Evolutionary conservation across 1,284 basidiomycete genomes (phyloP).

Genomic region (Boletellus dicymbophilus): DNA sequence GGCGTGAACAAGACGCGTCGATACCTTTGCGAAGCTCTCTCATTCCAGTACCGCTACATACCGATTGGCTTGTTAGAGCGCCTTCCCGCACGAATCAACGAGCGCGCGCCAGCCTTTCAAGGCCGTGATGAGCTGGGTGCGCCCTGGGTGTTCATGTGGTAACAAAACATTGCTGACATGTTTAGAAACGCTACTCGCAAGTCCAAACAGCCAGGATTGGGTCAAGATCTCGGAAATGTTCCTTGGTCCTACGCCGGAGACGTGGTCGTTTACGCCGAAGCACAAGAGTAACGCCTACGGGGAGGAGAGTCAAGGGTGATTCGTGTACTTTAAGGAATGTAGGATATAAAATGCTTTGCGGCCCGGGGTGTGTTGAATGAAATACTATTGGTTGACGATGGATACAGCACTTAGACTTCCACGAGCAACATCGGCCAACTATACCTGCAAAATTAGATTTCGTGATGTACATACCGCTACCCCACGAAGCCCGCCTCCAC

Average conservation of each 20-base stretch:
- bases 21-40: slow-evolving; percentile 94
- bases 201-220: slow-evolving; percentile 88
- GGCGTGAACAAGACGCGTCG: slow-evolving; percentile 93
- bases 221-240: slow-evolving; percentile 96
- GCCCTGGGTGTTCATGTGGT: slow-evolving; percentile 22
- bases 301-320: slow-evolving; percentile 52
- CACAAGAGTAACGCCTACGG: slow-evolving; percentile 72
- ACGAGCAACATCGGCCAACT: too few species aligned
- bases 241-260: slow-evolving; percentile 70
- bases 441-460: too few species aligned
- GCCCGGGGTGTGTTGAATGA: too few species aligned
- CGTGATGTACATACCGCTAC: too few species aligned
- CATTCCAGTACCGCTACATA: slow-evolving; percentile 94
- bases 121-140: slow-evolving; percentile 86
- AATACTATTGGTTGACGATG: too few species aligned
- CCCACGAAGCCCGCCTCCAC: too few species aligned
- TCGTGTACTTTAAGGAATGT: background rate
- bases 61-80: slow-evolving; percentile 93
- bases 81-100: slow-evolving; percentile 84
- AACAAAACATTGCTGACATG: too few species aligned
- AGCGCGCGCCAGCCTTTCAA: slow-evolving; percentile 83
- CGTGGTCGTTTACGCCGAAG: slow-evolving; percentile 72
- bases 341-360: too few species aligned
- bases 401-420: too few species aligned
- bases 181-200: slow-evolving; percentile 87